A percentile compares a stretch with the other conserved stretches of the same genome.
Evolutionary conservation across 1,284 basidiomycete genomes (phyloP).

Genomic region (Flammula alnicola): DNA sequence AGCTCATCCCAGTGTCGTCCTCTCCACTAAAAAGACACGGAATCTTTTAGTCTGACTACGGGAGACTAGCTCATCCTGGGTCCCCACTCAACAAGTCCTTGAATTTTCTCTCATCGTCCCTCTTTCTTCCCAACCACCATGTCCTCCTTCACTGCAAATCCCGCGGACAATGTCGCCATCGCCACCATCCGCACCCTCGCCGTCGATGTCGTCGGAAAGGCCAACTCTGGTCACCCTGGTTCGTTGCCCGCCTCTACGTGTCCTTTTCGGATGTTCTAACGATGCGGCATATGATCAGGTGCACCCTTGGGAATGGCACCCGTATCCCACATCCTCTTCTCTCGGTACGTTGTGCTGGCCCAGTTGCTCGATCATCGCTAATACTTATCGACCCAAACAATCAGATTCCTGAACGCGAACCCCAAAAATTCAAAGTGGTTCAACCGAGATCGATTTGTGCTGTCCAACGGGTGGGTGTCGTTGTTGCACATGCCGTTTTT

Average conservation of each 20-base stretch:
- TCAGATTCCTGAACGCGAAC: conserved; percentile 85
- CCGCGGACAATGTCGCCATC: conserved; percentile 62
- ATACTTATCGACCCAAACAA: conserved; percentile 16
- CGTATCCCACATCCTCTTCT: conserved; percentile 86
- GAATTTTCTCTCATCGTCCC: conserved; percentile 19
- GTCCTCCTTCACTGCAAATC: conserved; percentile 42
- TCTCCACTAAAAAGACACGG: too few relatives aligned
- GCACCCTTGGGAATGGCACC: conserved; percentile 95
- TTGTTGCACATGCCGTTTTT: conserved; percentile 18
- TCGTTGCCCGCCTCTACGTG: conserved; percentile 19
- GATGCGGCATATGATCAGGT: conserved; percentile 44
- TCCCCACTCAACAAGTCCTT: conserved; percentile 5
- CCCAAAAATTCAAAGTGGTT: conserved; percentile 91
- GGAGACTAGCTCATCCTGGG: too few relatives aligned
- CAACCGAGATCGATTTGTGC: conserved; percentile 89
- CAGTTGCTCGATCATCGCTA: conserved; percentile 8
- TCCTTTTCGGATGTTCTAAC: conserved; percentile 18
- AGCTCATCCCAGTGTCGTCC: too few relatives aligned
- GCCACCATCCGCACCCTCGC: conserved; percentile 75
- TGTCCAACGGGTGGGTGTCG: conserved; percentile 75
- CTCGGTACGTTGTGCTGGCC: conserved; percentile 50
- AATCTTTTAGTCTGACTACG: too few relatives aligned
- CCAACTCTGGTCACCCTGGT: conserved; percentile 95
- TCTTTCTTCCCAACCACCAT: conserved; percentile 38
- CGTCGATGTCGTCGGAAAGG: conserved; percentile 75